Conservation (phyloP, 805 yeast species). For the Candida endomychidarum region DNA sequence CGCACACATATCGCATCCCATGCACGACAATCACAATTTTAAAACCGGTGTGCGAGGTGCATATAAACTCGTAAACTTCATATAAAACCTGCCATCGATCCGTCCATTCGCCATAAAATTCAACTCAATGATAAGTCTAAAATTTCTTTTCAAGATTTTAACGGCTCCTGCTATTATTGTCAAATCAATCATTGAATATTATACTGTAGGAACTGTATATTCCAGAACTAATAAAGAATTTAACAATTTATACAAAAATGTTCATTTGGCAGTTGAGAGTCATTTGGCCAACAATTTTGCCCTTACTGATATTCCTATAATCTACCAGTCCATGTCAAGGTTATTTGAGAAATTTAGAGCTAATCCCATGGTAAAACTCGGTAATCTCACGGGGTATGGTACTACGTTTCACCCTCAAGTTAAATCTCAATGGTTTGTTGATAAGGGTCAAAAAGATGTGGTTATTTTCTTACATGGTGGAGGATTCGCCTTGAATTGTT, state of each 20-base stretch:
- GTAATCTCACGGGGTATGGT: constrained; percentile 16
- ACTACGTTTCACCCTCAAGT: constrained; percentile 19
- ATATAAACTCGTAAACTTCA: not conserved
- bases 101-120: not conserved
- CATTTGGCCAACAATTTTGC: constrained; percentile 26
- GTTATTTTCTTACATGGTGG: constrained; percentile 42
- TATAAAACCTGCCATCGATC: not conserved
- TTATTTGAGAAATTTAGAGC: constrained; percentile 15
- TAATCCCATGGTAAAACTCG: constrained; percentile 13
- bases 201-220: constrained; percentile 33
- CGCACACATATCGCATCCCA: no score
- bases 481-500: constrained; percentile 26
- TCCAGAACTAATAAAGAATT: constrained; percentile 29
- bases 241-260: constrained; percentile 26
- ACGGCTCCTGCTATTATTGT: constrained; percentile 25
- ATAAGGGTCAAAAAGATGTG: constrained; percentile 18
- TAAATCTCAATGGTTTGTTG: constrained; percentile 35
- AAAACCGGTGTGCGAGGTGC: not conserved
- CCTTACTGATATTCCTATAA: constrained; percentile 22
- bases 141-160: constrained; percentile 16
- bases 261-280: constrained; percentile 25
- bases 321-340: constrained; percentile 23
- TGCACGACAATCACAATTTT: not conserved
- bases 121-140: constrained; percentile 20
- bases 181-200: constrained; percentile 24